Evolutionary conservation across 1,139 yeast genomes (phyloP).

Genomic region (Pichia sp.): DNA sequence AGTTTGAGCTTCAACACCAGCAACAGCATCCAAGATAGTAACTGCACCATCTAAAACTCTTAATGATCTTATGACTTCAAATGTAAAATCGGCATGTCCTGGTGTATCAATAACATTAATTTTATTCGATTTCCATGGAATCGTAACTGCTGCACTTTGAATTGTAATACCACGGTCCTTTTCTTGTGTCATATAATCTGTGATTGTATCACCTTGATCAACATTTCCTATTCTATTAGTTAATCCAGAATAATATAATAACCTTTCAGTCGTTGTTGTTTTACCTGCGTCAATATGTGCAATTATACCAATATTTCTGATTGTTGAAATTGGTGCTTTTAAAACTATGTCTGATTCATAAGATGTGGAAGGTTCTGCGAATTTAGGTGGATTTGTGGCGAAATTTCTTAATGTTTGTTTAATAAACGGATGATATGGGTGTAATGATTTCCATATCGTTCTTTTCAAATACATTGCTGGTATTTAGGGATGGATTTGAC

Average conservation of each 20-base stretch:
- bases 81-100: slow-evolving; percentile 96
- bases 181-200: slow-evolving; percentile 87
- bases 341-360: slow-evolving; percentile 17
- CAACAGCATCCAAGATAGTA: slow-evolving; percentile 88
- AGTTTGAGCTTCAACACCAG: slow-evolving; percentile 97
- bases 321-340: slow-evolving; percentile 26
- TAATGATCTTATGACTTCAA: slow-evolving; percentile 85
- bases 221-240: slow-evolving; percentile 84
- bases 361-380: background rate
- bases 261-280: slow-evolving; percentile 84
- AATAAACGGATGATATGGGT: background rate
- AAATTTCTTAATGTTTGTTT: background rate
- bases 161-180: slow-evolving; percentile 92
- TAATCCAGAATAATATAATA: slow-evolving; percentile 82
- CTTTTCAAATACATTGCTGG: background rate
- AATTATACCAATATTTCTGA: slow-evolving; percentile 72
- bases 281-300: slow-evolving; percentile 92
- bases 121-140: slow-evolving; percentile 73
- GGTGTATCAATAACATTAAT: slow-evolving; percentile 94
- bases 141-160: slow-evolving; percentile 91
- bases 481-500: background rate
- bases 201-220: slow-evolving; percentile 94
- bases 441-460: background rate
- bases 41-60: slow-evolving; percentile 93
- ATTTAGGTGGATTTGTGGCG: background rate